These are phyloP conservation scores for Saturnispora dispora DNA, from an alignment of 805 yeast genomes.

Conservation along the genomic window DNA sequence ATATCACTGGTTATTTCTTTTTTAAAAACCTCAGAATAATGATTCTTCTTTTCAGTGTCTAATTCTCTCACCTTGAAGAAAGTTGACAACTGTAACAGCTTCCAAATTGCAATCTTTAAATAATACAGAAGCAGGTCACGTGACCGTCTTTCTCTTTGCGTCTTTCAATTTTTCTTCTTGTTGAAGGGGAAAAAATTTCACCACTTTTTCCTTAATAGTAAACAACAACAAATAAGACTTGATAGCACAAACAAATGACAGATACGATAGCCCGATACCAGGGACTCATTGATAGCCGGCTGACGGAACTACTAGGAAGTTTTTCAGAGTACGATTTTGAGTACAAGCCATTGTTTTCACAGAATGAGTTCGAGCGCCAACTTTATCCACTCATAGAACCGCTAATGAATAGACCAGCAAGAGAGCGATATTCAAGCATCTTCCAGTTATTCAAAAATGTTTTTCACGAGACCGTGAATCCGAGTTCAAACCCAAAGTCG, in stretches of 20 bases:
- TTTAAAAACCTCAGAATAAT: too few relatives aligned
- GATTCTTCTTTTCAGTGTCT: too few relatives aligned
- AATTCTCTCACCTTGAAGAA: too few relatives aligned
- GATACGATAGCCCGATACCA: conserved; percentile 10
- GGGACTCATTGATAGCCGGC: conserved; percentile 6
- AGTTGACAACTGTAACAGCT: too few relatives aligned
- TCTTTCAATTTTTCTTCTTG: background rate
- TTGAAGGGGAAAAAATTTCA: conserved; percentile 2
- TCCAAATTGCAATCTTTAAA: background rate
- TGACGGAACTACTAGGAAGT: conserved; percentile 1
- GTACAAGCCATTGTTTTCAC: conserved; percentile 15
- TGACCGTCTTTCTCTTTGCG: background rate
- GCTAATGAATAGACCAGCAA: conserved; percentile 10
- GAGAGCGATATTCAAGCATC: conserved; percentile 7
- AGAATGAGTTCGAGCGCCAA: conserved; percentile 19
- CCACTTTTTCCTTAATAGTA: conserved; percentile 1
- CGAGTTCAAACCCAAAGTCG: background rate
- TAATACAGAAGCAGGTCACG: background rate
- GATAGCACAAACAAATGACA: background rate
- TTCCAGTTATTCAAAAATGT: conserved; percentile 1
- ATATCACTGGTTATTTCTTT: too few relatives aligned
- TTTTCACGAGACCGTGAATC: background rate
- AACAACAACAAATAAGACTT: background rate
- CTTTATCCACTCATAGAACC: conserved; percentile 14
- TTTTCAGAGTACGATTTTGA: conserved; percentile 16